Base-by-base conservation (phyloP, 192 early-diverging fungal genomes). In the Mortierella alpina region DNA sequence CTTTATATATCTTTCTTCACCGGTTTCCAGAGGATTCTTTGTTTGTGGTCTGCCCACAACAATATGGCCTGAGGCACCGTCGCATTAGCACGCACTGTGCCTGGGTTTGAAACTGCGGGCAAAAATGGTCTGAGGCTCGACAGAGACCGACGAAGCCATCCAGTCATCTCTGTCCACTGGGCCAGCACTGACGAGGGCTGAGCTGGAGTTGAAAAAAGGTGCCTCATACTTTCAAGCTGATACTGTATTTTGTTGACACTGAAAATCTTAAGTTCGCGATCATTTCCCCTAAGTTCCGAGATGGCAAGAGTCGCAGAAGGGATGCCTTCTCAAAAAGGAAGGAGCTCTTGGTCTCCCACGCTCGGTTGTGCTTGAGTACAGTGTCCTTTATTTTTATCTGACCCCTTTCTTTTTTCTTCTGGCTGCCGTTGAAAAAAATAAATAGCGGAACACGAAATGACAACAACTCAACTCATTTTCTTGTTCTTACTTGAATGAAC, bases 281-380 rank as follows among this genome's bases (percentile, higher is more conserved):
- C 46, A 55, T 68, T 76, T 47, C 74, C 66, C 60, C 61, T 76
- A 76, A 76, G 74, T 76, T 53, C 45, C 39, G 22, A 20, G 60
- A 69, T 76, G 66, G 4, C n/a, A 44, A 31, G 11, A 13, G 11
- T 41, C 20, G 13, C 14, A 18, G 7, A 14, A 60, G 18, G 14
- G 56, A 76, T 76, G 60, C 23, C 69, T 78, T 47, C 75, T 70
- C 62, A 41, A 78, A 54, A 54, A 70, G 75, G 75, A 70, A 78
- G 68, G 75, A 31, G 62, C 47, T 7, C 7, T 54, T 60, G 46
- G 7, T 70, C 17, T 78, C 75, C 67, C 75, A 78, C 75, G 75
- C 75, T 65, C 61, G 63, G 70, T 72, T 54, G 54, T 56, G 44
- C 12, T 22, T 41, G n/a, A n/a, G n/a, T 48, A 0, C 60, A 48